These are phyloP conservation scores for Nemania bipapillata DNA, from an alignment of 2,329 filamentous ascomycete species.

Conservation along the genomic window DNA sequence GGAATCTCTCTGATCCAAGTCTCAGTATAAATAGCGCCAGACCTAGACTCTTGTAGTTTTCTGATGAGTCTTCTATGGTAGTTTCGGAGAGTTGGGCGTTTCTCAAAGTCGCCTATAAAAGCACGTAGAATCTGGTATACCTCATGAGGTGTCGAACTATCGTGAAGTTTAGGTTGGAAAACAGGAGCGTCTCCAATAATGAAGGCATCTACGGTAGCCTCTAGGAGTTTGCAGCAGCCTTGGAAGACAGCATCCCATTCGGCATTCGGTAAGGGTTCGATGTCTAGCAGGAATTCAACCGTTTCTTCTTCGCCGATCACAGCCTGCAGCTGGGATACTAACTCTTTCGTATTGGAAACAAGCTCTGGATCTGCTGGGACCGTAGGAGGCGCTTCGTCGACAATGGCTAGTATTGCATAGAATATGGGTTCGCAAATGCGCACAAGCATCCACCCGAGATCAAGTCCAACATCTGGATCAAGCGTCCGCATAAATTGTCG, in stretches of 20 bases:
- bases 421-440: background rate
- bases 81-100: background rate
- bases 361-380: background rate
- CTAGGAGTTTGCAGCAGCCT: constrained; percentile 9
- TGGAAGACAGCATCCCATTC: constrained; percentile 13
- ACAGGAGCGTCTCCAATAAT: background rate
- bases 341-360: background rate
- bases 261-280: constrained; percentile 2
- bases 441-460: background rate
- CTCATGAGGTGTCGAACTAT: background rate
- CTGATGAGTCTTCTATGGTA: background rate
- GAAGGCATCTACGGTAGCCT: constrained; percentile 3
- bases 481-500: background rate
- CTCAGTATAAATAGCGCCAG: background rate
- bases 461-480: background rate
- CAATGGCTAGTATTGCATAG: background rate
- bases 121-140: background rate
- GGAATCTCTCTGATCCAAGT: background rate
- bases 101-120: background rate
- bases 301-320: background rate
- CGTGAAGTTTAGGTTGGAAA: background rate
- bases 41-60: constrained; percentile 8
- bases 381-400: background rate
- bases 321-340: constrained; percentile 4
- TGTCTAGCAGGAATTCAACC: background rate